Base-by-base conservation (phyloP, 352 stramenopile genomes). In the Phytophthora hibernalis region DNA sequence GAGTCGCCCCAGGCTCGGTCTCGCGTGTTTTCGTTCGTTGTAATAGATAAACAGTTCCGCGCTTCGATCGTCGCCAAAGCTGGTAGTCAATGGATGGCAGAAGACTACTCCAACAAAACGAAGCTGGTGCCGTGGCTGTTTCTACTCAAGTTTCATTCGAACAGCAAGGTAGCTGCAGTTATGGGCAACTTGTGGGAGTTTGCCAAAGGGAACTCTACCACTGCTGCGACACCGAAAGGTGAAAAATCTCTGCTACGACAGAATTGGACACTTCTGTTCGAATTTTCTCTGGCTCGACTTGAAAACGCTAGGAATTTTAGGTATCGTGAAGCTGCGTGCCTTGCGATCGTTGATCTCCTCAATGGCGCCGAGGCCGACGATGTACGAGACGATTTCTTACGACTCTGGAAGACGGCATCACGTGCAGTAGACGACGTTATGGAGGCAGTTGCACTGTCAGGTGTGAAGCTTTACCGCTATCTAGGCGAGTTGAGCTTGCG, bases 351-450 rank as follows among this genome's bases (percentile, higher is more conserved):
- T 31, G 85, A 92, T 47, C 55, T 93, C 21, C 68, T 95, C 1
- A 83, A 89, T 21, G 82, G 82, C n/a, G 76, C 69, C 0, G 74
- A 81, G 16, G 79, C 80, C 1, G 64, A 75, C 1, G 53, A 89
- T 5, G 42, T 93, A 28, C 60, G 80, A 24, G 54, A 63, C 2
- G 76, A 85, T 18, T 91, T 95, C 22, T 45, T 76, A 55, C 74
- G 74, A 13, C 47, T 95, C 28, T 95, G 87, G 87, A 87, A 82
- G 52, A 68, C 82, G 11, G 79, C 83, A 7, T 76, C 80, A n/a
- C 78, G 83, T 10, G 85, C 87, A 3, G 85, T 95, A 8, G 87
- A 95, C 20, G 85, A 95, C 51, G 82, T 93, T 16, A 90, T 89
- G 79, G 85, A 93, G 40, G 68, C 76, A 3, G 87, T 93, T 7